Base-by-base conservation (phyloP, 2,329 filamentous ascomycete genomes). In the Byssothecium circinans region DNA sequence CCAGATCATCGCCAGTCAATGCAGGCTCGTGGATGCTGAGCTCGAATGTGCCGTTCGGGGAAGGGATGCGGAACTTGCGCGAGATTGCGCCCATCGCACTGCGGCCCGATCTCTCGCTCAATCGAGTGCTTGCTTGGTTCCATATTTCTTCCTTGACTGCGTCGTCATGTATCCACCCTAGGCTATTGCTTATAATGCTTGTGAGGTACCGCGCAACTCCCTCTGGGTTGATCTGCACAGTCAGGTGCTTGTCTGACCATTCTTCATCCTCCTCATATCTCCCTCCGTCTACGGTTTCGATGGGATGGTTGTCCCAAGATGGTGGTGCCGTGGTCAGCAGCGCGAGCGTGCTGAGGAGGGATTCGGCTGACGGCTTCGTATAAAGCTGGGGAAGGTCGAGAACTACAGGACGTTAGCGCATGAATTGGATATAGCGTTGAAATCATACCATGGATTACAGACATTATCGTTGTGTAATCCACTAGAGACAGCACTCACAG, bases 61-160 rank as follows among this genome's bases (percentile, higher is more conserved):
- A 65, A 20, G 81, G 79, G 34, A 88, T 81, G 7, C 61, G 70
- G 67, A 88, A 88, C 10, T 73, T 75, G 34, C 86, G 78, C 37
- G 78, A 81, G 57, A 88, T 78, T 22, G 81, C 78, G 19, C 82
- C 80, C 81, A 86, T 86, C 32, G 81, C 85, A 72, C 68, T 81
- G 43, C 94, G 81, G 1, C 94, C 94, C 52, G 91, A 95, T 14
- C 92, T 81, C 70, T 96, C 91, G 35, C 89, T 86, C 52, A 97
- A 80, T 39, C 92, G 81, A 50, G 81, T 81, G 58, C 90, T 91
- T 1, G 92, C 91, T 56, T 85, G 77, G 37, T 88, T 84, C 88
- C 91, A 95, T 12, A 95, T 72, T 5, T 71, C 63, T 65, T 92
- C 89, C 61, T 79, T 82, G 54, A 81, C 75, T 2, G 82, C 81